A percentile compares a stretch with the other conserved stretches of the same genome.
Conservation (phyloP, 495 filamentous ascomycete genomes). For the Podospora comata region DNA sequence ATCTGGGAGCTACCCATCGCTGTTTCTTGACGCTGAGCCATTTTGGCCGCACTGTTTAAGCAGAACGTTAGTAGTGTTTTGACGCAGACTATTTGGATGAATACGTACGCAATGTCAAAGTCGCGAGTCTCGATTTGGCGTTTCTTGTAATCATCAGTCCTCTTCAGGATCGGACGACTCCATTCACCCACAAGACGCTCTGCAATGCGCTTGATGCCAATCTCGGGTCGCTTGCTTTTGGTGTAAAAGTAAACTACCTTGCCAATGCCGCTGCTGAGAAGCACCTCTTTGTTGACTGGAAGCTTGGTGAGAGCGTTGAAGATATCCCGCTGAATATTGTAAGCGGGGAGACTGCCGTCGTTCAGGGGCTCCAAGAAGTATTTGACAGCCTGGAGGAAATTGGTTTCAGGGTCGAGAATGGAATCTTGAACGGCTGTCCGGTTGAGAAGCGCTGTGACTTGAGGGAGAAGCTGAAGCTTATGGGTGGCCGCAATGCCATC, state of each 20-base stretch:
- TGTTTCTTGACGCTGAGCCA: constrained; percentile 45
- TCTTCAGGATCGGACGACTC: constrained; percentile 92
- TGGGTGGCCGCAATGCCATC: constrained; percentile 76
- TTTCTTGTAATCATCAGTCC: constrained; percentile 88
- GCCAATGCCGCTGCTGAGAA: constrained; percentile 88
- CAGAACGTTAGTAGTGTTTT: constrained; percentile 7
- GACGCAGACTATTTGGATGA: constrained; percentile 32
- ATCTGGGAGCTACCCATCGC: constrained; percentile 39
- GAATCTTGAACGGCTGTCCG: constrained; percentile 77
- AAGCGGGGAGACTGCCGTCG: constrained; percentile 88
- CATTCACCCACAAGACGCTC: constrained; percentile 89
- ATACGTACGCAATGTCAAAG: constrained; percentile 51
- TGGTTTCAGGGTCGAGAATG: constrained; percentile 89
- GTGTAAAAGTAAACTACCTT: constrained; percentile 97
- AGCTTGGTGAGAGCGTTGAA: constrained; percentile 76
- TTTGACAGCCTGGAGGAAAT: constrained; percentile 88
- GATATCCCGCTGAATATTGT: constrained; percentile 94
- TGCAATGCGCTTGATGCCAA: constrained; percentile 85
- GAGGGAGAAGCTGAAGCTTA: constrained; percentile 91
- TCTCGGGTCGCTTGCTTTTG: constrained; percentile 81
- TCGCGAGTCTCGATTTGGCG: constrained; percentile 57
- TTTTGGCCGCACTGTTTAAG: constrained; percentile 48
- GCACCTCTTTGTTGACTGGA: constrained; percentile 81
- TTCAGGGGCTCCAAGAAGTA: constrained; percentile 97
- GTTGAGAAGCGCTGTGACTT: constrained; percentile 83